These are phyloP conservation scores for Picea sitchensis DNA, from an alignment of 75 land plant species.

Conservation along the genomic window DNA sequence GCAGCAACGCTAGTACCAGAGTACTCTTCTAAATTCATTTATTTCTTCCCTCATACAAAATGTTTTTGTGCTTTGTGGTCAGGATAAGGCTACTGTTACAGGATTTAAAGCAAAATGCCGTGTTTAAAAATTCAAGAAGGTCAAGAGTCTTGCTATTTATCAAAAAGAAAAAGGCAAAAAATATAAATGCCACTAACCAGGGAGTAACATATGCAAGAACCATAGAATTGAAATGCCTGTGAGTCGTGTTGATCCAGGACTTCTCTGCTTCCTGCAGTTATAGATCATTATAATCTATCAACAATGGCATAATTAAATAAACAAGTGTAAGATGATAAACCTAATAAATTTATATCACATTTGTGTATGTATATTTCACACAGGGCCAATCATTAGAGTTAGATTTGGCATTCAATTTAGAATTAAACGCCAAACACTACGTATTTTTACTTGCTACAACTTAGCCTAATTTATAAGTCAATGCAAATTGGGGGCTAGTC, in stretches of 20 bases:
- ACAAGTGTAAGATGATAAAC: background rate
- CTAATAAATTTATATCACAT: background rate
- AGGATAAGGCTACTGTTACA: too few relatives aligned
- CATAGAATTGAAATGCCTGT: slow-evolving; percentile 52
- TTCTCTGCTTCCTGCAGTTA: slow-evolving; percentile 51
- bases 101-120: too few relatives aligned
- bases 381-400: background rate
- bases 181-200: slow-evolving; percentile 36
- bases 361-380: too few relatives aligned
- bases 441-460: background rate
- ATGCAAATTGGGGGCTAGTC: background rate
- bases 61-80: too few relatives aligned
- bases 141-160: background rate
- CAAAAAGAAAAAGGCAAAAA: background rate
- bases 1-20: too few relatives aligned
- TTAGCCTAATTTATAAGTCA: background rate
- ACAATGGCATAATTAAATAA: background rate
- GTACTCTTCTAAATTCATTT: too few relatives aligned
- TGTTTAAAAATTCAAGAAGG: too few relatives aligned
- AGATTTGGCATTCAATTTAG: background rate
- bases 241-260: slow-evolving; percentile 38
- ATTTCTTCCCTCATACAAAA: too few relatives aligned
- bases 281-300: background rate
- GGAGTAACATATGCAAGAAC: slow-evolving; percentile 95
- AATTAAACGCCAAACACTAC: background rate